Base-by-base conservation (phyloP, 371 early-diverging fungal species). In the Lichtheimia corymbifera region DNA sequence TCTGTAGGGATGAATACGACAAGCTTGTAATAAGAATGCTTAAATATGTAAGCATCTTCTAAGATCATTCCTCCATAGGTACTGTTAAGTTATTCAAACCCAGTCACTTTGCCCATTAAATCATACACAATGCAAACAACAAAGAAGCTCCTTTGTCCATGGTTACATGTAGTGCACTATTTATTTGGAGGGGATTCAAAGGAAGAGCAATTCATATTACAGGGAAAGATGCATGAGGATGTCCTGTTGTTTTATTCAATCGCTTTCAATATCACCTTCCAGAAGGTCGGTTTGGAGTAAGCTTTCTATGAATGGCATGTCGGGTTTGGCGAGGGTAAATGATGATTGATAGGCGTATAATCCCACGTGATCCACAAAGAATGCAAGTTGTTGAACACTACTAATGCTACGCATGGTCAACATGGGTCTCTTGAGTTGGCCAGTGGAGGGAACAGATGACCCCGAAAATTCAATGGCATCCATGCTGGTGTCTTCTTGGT, bases 341-440 rank as follows among this genome's bases (percentile, higher is more conserved):
- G 90, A 89, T 12, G 86, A 81, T 61, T 91, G 83, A 68, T 92
- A 92, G 12, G 86, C 86, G 62, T 89, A 87, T 15, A 84, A 77
- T 28, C 88, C 87, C 24, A 91, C 79, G 65, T 87, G 84, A 27
- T 85, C 84, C 47, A 94, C 72, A 76, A 94, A 93, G 61, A 86
- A 87, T 20, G 88, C 83, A 2, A 94, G 79, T 66, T 93, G 88
- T 6, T 79, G 76, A 24, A 90, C 82, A 18, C 83, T 82, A n/a
- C 78, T 61, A 40, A 92, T 88, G 44, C 80, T 79, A 9, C 85
- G 80, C 77, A 87, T 81, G 1, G 90, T 86, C 52, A 94, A 65
- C 80, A 93, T 83, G 0, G 93, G 93, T 17, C 91, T 83, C 58
- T 88, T 88, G 47, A 83, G 27, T 30, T 74, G 73, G 14, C 76